Evolutionary conservation across 495 filamentous ascomycete genomes (phyloP).

Genomic region (Usnea hakonensis): DNA sequence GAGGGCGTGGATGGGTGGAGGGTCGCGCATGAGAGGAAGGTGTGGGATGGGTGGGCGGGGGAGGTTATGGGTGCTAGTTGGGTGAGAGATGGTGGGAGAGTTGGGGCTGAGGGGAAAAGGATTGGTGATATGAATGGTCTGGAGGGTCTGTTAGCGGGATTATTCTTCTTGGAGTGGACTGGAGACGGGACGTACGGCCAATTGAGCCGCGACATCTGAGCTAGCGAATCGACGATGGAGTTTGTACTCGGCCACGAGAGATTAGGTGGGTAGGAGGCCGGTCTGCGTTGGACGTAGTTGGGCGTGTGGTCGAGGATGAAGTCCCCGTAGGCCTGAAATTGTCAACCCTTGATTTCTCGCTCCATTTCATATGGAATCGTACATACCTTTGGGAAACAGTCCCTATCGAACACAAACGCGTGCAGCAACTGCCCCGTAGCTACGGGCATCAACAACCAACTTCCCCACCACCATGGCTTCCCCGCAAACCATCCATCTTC

Average conservation of each 20-base stretch:
- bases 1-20: constrained; percentile 85
- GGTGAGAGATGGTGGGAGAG: constrained; percentile 56
- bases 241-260: constrained; percentile 68
- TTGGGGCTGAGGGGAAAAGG: constrained; percentile 63
- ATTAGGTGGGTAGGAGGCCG: constrained; percentile 55
- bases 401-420: constrained; percentile 85
- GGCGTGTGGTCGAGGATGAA: constrained; percentile 67
- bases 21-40: constrained; percentile 75
- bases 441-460: constrained; percentile 92
- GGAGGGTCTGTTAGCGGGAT: neutral
- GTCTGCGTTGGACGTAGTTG: constrained; percentile 69
- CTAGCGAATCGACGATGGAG: constrained; percentile 73
- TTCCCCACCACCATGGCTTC: constrained; percentile 84
- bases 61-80: constrained; percentile 71
- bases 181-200: constrained; percentile 62
- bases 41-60: constrained; percentile 76
- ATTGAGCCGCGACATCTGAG: constrained; percentile 66
- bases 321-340: constrained; percentile 53
- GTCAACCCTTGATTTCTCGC: neutral
- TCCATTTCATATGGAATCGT: neutral
- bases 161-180: neutral
- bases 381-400: constrained; percentile 64
- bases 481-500: constrained; percentile 71
- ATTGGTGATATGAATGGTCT: constrained; percentile 77
- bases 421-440: constrained; percentile 86